These are phyloP conservation scores for Ophiostoma sp. DNA, from an alignment of 2,329 filamentous ascomycete genomes.

Conservation along the genomic window DNA sequence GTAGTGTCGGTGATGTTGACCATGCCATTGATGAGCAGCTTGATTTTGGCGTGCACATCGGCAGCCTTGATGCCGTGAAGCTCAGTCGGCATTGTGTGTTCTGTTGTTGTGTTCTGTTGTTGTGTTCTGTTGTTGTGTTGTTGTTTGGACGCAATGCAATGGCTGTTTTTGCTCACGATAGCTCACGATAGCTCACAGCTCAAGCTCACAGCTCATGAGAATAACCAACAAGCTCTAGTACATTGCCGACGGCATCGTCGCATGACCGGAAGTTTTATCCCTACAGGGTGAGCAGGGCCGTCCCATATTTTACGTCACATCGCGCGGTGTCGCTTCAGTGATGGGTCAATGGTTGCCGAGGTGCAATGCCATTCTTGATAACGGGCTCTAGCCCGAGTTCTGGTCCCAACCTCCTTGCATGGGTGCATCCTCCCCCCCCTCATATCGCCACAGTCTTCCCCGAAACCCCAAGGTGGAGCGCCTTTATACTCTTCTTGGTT, in stretches of 20 bases:
- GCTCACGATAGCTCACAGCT: neutral
- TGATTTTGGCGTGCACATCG: slow-evolving; percentile 52
- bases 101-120: neutral
- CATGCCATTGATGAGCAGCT: slow-evolving; percentile 64
- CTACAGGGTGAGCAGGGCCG: neutral
- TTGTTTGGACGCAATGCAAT: neutral
- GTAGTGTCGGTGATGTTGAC: slow-evolving; percentile 72
- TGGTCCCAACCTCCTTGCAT: neutral
- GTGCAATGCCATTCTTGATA: neutral
- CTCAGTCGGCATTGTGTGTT: slow-evolving; percentile 38
- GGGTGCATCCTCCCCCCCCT: neutral
- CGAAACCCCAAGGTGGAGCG: neutral
- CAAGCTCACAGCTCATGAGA: neutral
- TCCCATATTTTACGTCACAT: neutral
- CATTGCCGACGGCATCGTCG: neutral
- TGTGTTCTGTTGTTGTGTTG: slow-evolving; percentile 4
- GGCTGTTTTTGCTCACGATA: neutral
- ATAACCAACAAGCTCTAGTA: neutral
- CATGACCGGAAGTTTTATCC: slow-evolving; percentile 2
- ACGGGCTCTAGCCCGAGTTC: neutral
- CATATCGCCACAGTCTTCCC: neutral
- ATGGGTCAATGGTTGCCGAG: neutral
- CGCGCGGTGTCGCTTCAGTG: neutral
- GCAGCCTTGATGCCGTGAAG: slow-evolving; percentile 43
- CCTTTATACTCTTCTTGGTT: neutral